Conservation (phyloP, 108 stramenopile genomes). For the Fragilaria radians region DNA sequence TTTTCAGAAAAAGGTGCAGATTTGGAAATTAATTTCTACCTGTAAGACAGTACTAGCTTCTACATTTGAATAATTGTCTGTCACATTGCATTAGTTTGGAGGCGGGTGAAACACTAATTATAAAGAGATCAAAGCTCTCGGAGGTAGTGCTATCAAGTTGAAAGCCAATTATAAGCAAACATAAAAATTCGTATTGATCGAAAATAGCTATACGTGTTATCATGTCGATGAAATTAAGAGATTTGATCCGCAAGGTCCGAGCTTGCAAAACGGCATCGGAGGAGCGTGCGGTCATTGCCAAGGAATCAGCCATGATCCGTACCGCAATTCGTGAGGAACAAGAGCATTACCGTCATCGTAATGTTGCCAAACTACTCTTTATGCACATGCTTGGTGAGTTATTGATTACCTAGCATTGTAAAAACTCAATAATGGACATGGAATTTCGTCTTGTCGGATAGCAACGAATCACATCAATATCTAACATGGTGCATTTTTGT, state of each 20-base stretch:
- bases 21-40: no score
- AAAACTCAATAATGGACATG: no score
- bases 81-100: no score
- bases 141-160: no score
- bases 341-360: constrained; percentile 94
- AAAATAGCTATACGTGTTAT: constrained; percentile 12
- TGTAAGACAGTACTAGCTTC: no score
- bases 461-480: no score
- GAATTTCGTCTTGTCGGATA: no score
- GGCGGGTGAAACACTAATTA: no score
- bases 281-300: constrained; percentile 97
- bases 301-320: constrained; percentile 97
- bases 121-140: no score
- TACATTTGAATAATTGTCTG: no score
- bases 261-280: constrained; percentile 99
- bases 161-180: not conserved
- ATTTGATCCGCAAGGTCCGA: constrained; percentile 97
- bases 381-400: constrained; percentile 97
- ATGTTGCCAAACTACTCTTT: constrained; percentile 99
- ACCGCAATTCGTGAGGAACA: constrained; percentile 98
- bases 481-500: not conserved
- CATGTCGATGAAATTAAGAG: constrained; percentile 96
- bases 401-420: no score
- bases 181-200: not conserved
- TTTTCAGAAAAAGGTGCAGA: no score